Conservation (phyloP, 768 basidiomycete genomes). For the Lactarius trivialis region DNA sequence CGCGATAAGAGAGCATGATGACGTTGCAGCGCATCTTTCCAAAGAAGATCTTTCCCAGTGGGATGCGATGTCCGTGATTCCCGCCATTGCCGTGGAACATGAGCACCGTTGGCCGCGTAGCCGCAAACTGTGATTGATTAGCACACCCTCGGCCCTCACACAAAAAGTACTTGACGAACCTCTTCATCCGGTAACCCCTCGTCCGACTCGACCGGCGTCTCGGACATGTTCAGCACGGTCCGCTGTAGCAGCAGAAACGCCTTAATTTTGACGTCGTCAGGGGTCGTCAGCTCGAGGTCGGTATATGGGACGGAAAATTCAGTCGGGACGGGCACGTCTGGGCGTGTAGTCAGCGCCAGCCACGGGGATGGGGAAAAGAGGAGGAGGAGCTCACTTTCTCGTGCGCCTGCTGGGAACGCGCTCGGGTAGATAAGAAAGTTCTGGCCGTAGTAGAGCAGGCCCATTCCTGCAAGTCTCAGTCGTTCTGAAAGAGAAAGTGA, state of each 20-base stretch:
- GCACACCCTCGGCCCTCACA: neutral
- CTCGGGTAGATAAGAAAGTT: constrained; percentile 88
- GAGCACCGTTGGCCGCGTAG: constrained; percentile 71
- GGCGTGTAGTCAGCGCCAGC: neutral
- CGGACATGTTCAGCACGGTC: constrained; percentile 36
- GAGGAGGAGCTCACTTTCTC: constrained; percentile 45
- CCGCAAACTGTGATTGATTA: constrained; percentile 33
- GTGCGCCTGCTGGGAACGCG: constrained; percentile 71
- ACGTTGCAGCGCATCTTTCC: constrained; percentile 86
- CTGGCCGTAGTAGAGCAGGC: constrained; percentile 81
- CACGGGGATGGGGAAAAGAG: neutral
- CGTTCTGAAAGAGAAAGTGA: constrained; percentile 1
- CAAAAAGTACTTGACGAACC: constrained; percentile 31
- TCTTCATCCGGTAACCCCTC: constrained; percentile 42
- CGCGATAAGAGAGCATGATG: constrained; percentile 89
- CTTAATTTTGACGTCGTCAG: constrained; percentile 64
- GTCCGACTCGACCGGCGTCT: constrained; percentile 27
- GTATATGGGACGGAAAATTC: constrained; percentile 71
- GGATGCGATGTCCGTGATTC: constrained; percentile 85
- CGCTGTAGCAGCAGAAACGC: constrained; percentile 73
- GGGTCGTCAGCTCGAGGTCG: constrained; percentile 61
- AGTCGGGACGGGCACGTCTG: constrained; percentile 67
- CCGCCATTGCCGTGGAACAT: constrained; percentile 94
- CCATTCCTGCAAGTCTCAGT: constrained; percentile 42
- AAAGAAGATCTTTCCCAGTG: constrained; percentile 78